Evolutionary conservation across 768 basidiomycete genomes (phyloP).

Genomic region (Lactarius sanguifluus): DNA sequence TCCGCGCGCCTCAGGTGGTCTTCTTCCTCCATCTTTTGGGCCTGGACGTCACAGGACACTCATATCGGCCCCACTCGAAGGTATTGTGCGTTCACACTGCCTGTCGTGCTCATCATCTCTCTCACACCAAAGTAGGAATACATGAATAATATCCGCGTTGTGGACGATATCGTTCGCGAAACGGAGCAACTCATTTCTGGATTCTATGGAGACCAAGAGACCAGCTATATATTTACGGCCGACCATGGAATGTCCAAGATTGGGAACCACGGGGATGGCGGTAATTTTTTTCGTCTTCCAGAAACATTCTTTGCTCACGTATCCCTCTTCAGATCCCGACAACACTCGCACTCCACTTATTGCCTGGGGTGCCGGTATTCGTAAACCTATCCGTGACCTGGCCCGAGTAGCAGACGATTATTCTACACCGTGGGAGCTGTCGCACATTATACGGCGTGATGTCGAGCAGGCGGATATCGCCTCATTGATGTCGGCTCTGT

Average conservation of each 20-base stretch:
- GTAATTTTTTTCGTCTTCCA: conserved; percentile 41
- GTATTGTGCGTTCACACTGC: conserved; percentile 37
- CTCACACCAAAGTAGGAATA: conserved; percentile 58
- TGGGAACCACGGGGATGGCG: conserved; percentile 88
- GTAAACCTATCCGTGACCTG: conserved; percentile 61
- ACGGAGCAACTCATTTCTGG: conserved; percentile 60
- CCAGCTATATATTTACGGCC: conserved; percentile 78
- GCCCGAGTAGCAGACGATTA: conserved; percentile 65
- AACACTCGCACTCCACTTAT: conserved; percentile 84
- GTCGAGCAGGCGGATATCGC: conserved; percentile 84
- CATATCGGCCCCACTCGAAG: conserved; percentile 78
- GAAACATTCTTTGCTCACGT: conserved; percentile 10
- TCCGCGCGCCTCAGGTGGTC: conserved; percentile 60
- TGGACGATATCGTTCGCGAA: conserved; percentile 69
- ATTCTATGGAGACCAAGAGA: conserved; percentile 69
- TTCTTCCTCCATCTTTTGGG: conserved; percentile 86
- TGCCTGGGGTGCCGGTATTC: conserved; percentile 78
- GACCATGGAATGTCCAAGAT: conserved; percentile 90
- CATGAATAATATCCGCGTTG: conserved; percentile 78
- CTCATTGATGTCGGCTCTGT: conserved; percentile 69
- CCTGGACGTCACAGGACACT: conserved; percentile 83
- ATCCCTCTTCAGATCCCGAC: conserved; percentile 63
- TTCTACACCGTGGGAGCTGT: conserved; percentile 61
- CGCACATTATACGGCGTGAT: conserved; percentile 62
- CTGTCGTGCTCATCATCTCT: background rate